phyloP scores from a whole-genome alignment of 2,329 filamentous ascomycete species.

The Colletotrichum sp. region DNA sequence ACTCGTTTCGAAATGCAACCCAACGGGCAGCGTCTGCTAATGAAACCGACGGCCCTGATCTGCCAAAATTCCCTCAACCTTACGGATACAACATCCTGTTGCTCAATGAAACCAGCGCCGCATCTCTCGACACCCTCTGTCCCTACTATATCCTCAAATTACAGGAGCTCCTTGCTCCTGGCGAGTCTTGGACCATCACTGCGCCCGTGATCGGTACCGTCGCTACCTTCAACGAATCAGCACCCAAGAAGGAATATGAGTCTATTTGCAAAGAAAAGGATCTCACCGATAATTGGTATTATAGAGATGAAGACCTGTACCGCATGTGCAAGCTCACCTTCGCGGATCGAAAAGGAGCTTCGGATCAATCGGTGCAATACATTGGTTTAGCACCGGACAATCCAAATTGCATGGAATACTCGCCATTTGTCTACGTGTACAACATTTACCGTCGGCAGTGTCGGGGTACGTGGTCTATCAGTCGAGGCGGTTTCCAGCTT shows the following conservation, averaged over 20 bases:
- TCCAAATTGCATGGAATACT: neutral
- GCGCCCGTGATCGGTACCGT: neutral
- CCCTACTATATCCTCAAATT: accelerated
- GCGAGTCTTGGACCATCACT: neutral
- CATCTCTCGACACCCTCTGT: accelerated
- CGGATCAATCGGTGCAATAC: neutral
- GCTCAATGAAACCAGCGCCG: neutral
- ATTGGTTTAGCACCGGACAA: neutral
- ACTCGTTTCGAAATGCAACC: neutral
- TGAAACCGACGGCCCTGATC: too few relatives aligned
- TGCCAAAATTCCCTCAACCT: neutral
- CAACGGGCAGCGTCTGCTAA: neutral
- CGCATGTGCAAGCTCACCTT: too few relatives aligned
- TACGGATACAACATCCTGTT: neutral
- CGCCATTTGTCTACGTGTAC: neutral
- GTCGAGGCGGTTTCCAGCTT: neutral
- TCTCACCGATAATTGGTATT: too few relatives aligned
- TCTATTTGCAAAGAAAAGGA: too few relatives aligned
- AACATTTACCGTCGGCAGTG: neutral
- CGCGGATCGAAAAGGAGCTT: neutral
- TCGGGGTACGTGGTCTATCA: accelerated
- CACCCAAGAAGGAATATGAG: accelerated
- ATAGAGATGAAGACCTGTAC: too few relatives aligned
- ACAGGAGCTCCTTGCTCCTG: accelerated
- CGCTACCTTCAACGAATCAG: neutral